phyloP scores from a whole-genome alignment of 192 early-diverging fungal genomes.

The Bifiguratus adelaidae region DNA sequence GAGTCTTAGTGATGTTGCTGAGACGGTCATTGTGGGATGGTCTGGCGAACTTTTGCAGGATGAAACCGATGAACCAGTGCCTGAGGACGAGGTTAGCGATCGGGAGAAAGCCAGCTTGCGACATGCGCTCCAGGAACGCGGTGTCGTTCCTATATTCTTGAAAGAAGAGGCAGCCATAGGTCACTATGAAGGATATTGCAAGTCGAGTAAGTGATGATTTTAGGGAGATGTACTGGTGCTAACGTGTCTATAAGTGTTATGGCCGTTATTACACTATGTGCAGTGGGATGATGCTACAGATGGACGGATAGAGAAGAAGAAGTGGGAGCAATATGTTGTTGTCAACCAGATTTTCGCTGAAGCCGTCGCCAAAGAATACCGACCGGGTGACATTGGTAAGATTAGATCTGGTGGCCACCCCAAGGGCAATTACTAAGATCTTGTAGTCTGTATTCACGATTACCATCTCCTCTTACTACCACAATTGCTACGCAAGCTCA shows the following conservation, averaged over 20 bases:
- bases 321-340: slow-evolving; percentile 73
- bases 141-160: slow-evolving; percentile 72
- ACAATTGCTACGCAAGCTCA: slow-evolving; percentile 63
- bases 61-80: slow-evolving; percentile 38
- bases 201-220: slow-evolving; percentile 23
- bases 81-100: slow-evolving; percentile 33
- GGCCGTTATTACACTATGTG: slow-evolving; percentile 94
- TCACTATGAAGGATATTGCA: slow-evolving; percentile 98
- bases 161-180: slow-evolving; percentile 54
- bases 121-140: slow-evolving; percentile 33
- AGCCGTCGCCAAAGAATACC: slow-evolving; percentile 61
- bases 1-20: slow-evolving; percentile 46
- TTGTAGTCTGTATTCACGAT: slow-evolving; percentile 96
- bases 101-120: slow-evolving; percentile 40
- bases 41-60: slow-evolving; percentile 52
- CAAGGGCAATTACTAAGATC: too few relatives aligned
- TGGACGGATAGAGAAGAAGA: slow-evolving; percentile 46
- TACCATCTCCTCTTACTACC: slow-evolving; percentile 94
- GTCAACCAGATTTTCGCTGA: slow-evolving; percentile 76
- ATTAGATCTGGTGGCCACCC: too few relatives aligned
- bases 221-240: neutral
- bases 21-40: slow-evolving; percentile 67
- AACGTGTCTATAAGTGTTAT: slow-evolving; percentile 56
- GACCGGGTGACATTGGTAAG: slow-evolving; percentile 67
- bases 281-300: slow-evolving; percentile 63